Evolutionary conservation across 768 basidiomycete species (phyloP).

Genomic region (Inosperma sp.): DNA sequence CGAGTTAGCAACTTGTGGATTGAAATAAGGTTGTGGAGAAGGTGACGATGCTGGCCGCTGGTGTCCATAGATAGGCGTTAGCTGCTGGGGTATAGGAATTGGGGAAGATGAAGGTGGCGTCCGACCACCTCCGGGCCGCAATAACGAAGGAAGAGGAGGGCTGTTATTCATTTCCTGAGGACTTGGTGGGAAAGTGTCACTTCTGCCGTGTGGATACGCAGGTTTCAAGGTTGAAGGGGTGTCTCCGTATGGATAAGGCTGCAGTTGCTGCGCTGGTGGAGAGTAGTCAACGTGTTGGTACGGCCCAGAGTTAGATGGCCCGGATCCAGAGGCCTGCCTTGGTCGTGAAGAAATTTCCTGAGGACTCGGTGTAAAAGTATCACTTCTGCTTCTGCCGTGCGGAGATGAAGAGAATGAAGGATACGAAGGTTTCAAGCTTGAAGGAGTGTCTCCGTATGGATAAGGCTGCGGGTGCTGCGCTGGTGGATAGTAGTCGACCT

Average conservation of each 20-base stretch:
- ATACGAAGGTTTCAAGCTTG: neutral
- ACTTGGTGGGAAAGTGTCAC: too few relatives aligned
- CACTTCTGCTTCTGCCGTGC: slow-evolving; percentile 23
- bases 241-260: slow-evolving; percentile 4
- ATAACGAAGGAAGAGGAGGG: slow-evolving; percentile 32
- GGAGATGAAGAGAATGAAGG: neutral
- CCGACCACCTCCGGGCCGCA: slow-evolving; percentile 35
- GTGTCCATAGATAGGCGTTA: slow-evolving; percentile 10
- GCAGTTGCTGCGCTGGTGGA: slow-evolving; percentile 17
- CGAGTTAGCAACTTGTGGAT: neutral
- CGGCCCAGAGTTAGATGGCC: neutral
- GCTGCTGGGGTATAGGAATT: slow-evolving; percentile 9
- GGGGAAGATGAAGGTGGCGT: slow-evolving; percentile 11
- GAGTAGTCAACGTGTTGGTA: neutral
- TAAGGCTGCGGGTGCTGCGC: slow-evolving; percentile 16
- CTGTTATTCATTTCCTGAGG: neutral
- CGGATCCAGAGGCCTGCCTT: slow-evolving; percentile 26
- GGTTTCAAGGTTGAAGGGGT: neutral
- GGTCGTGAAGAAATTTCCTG: too few relatives aligned
- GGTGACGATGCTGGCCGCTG: slow-evolving; percentile 15
- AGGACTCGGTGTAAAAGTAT: slow-evolving; percentile 12
- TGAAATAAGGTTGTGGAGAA: slow-evolving; percentile 11
- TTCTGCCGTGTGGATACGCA: too few relatives aligned
- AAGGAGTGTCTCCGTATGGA: neutral
- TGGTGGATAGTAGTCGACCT: slow-evolving; percentile 4